These are phyloP conservation scores for Scytalidium sp. DNA, from an alignment of 2,329 filamentous ascomycete genomes.

Conservation along the genomic window DNA sequence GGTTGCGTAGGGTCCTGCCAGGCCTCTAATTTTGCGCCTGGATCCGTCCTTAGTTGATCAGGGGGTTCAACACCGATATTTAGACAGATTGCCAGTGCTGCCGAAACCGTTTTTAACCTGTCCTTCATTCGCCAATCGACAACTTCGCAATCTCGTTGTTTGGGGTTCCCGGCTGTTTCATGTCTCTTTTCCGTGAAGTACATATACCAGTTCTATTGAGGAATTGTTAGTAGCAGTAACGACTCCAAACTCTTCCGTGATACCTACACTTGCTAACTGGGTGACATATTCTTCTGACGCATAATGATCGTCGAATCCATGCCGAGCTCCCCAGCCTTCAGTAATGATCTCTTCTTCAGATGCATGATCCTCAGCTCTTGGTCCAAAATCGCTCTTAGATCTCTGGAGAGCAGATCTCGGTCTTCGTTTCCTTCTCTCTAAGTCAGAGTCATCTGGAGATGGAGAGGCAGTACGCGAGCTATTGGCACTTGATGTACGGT, in stretches of 20 bases:
- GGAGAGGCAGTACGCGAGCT: slow-evolving; percentile 6
- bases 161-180: slow-evolving; percentile 87
- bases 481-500: not conserved
- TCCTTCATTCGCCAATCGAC: slow-evolving; percentile 99
- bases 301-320: slow-evolving; percentile 73
- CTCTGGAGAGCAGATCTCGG: slow-evolving; percentile 27
- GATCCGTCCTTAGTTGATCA: slow-evolving; percentile 92
- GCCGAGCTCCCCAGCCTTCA: slow-evolving; percentile 43
- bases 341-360: slow-evolving; percentile 20
- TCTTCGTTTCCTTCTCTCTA: slow-evolving; percentile 17
- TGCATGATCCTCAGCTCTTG: slow-evolving; percentile 33
- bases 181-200: slow-evolving; percentile 98
- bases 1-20: slow-evolving; percentile 91
- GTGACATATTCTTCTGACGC: slow-evolving; percentile 69
- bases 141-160: slow-evolving; percentile 61
- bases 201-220: slow-evolving; percentile 89
- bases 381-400: slow-evolving; percentile 51
- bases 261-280: slow-evolving; percentile 58
- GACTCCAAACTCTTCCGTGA: slow-evolving; percentile 4
- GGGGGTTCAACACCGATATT: slow-evolving; percentile 98
- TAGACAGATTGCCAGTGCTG: slow-evolving; percentile 87
- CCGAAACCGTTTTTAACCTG: slow-evolving; percentile 92
- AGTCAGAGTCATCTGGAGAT: slow-evolving; percentile 25
- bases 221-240: slow-evolving; percentile 14
- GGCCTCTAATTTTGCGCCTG: slow-evolving; percentile 89